phyloP scores from a whole-genome alignment of 169 alveolate species.

The Fabrea salina region DNA sequence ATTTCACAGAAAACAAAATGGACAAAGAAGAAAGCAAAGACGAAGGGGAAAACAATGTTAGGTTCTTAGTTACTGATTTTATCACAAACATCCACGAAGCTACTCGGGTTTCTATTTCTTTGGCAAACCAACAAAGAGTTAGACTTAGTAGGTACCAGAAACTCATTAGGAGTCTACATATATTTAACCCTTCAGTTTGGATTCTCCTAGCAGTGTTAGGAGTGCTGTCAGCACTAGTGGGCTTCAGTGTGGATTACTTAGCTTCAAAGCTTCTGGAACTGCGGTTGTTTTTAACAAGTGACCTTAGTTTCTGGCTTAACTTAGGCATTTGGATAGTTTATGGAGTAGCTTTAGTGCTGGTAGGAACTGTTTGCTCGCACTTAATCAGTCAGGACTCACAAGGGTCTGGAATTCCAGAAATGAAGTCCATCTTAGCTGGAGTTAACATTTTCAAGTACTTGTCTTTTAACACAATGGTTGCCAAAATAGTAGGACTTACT shows the following conservation, averaged over 20 bases:
- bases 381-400: slow-evolving; percentile 66
- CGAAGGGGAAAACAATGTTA: too few species aligned
- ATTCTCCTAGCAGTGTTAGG: slow-evolving; percentile 11
- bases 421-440: slow-evolving; percentile 72
- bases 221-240: neutral
- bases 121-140: neutral
- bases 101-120: neutral
- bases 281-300: neutral
- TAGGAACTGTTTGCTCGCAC: slow-evolving; percentile 33
- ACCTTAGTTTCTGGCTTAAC: neutral
- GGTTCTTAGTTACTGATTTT: slow-evolving; percentile 26
- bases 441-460: slow-evolving; percentile 56
- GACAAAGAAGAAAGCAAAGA: too few species aligned
- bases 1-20: too few species aligned
- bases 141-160: neutral
- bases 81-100: slow-evolving; percentile 28
- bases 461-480: slow-evolving; percentile 55
- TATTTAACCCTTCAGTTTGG: neutral
- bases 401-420: slow-evolving; percentile 80
- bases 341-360: slow-evolving; percentile 39
- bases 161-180: neutral
- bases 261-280: neutral
- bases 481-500: slow-evolving; percentile 62
- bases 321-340: slow-evolving; percentile 47
- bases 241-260: neutral